phyloP scores from a whole-genome alignment of 768 basidiomycete genomes.

The Hypsizygus marmoreus region DNA sequence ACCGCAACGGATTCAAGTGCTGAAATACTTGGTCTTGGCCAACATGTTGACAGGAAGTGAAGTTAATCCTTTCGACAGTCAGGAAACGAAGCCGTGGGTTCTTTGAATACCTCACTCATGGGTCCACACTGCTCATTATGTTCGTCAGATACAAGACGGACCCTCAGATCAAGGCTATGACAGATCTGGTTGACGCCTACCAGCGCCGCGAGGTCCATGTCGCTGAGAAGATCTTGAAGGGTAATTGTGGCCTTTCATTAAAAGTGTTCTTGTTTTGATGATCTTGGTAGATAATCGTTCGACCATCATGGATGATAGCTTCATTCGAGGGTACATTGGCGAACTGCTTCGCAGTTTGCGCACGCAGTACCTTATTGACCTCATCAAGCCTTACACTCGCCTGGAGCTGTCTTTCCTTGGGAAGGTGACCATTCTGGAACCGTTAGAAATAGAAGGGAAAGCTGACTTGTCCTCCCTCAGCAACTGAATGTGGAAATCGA shows the following conservation, averaged over 20 bases:
- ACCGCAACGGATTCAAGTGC: constrained; percentile 93
- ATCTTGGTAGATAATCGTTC: constrained; percentile 74
- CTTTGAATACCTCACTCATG: background rate
- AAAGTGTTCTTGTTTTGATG: background rate
- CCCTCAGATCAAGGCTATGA: constrained; percentile 97
- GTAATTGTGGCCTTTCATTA: constrained; percentile 36
- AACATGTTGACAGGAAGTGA: constrained; percentile 99
- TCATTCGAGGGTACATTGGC: constrained; percentile 95
- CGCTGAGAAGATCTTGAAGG: constrained; percentile 94
- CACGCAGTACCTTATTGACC: constrained; percentile 95
- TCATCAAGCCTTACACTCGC: constrained; percentile 96
- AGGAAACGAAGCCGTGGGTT: constrained; percentile 95
- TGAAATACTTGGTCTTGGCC: constrained; percentile 96
- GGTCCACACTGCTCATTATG: background rate
- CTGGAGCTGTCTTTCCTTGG: constrained; percentile 93
- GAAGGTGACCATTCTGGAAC: constrained; percentile 52
- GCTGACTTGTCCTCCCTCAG: constrained; percentile 39
- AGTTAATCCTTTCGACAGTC: constrained; percentile 98
- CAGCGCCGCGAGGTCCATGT: constrained; percentile 94
- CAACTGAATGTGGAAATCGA: constrained; percentile 93
- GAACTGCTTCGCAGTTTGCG: constrained; percentile 92
- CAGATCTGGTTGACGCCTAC: constrained; percentile 94
- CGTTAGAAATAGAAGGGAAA: background rate
- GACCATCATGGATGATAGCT: constrained; percentile 95
- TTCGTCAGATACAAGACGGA: constrained; percentile 84